Evolutionary conservation across 495 filamentous ascomycete species (phyloP).

Genomic region (Podospora bellae-mahoneyi): DNA sequence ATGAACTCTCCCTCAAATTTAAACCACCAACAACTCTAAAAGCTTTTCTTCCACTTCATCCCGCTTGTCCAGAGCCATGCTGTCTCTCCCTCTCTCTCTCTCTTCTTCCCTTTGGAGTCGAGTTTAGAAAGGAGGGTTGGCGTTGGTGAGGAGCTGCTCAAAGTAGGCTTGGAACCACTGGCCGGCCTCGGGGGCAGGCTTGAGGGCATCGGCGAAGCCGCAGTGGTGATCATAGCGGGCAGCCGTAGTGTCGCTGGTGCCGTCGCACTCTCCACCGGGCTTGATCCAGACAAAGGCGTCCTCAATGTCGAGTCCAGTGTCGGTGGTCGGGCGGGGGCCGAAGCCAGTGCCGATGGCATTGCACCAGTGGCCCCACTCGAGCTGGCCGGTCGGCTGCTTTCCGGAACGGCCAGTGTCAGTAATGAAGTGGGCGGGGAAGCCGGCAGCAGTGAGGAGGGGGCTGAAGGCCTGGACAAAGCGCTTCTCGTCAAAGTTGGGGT

Average conservation of each 20-base stretch:
- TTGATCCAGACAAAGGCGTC: conserved; percentile 85
- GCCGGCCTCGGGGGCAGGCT: conserved; percentile 75
- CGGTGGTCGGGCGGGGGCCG: conserved; percentile 62
- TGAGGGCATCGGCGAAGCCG: conserved; percentile 54
- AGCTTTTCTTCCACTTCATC: not conserved
- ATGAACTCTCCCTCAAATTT: no score
- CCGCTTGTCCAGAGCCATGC: no score
- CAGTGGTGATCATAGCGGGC: conserved; percentile 70
- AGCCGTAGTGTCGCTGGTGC: conserved; percentile 61
- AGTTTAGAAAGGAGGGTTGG: conserved; percentile 54
- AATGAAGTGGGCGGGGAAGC: conserved; percentile 71
- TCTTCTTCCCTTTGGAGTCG: not conserved
- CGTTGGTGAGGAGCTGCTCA: conserved; percentile 64
- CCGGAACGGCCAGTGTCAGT: conserved; percentile 65
- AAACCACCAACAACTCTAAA: not conserved
- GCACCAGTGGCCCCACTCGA: conserved; percentile 77
- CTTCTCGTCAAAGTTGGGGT: conserved; percentile 66
- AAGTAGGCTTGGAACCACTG: conserved; percentile 80
- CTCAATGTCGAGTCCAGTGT: conserved; percentile 58
- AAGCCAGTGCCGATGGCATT: conserved; percentile 73
- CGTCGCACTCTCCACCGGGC: conserved; percentile 79
- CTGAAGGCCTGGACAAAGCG: conserved; percentile 63
- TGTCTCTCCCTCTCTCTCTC: not conserved
- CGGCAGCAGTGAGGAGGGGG: conserved; percentile 56
- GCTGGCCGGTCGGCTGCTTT: conserved; percentile 65